Evolutionary conservation across 805 yeast genomes (phyloP).

Genomic region (Candida oleophila): DNA sequence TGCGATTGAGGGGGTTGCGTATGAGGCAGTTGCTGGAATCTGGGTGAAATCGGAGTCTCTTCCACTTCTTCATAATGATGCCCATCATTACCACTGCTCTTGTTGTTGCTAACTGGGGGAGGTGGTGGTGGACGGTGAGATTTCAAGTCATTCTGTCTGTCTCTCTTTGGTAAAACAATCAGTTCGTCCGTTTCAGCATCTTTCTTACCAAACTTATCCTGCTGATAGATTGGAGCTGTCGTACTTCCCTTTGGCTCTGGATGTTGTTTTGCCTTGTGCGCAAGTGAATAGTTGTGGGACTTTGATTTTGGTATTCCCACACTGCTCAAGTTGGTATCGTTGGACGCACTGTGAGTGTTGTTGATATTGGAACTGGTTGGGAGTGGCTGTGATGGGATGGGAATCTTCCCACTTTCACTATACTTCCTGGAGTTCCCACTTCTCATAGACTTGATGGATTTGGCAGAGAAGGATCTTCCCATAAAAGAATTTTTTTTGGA

Average conservation of each 20-base stretch:
- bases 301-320: conserved; percentile 37
- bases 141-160: conserved; percentile 23
- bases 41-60: background rate
- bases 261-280: conserved; percentile 20
- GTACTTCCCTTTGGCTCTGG: conserved; percentile 20
- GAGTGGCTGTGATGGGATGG: conserved; percentile 33
- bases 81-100: background rate
- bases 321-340: conserved; percentile 7
- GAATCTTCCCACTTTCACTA: conserved; percentile 24
- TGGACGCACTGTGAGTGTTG: conserved; percentile 9
- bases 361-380: conserved; percentile 16
- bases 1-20: background rate
- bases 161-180: conserved; percentile 18
- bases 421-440: conserved; percentile 27
- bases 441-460: conserved; percentile 33
- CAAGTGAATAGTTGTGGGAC: conserved; percentile 39
- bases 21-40: background rate
- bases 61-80: background rate
- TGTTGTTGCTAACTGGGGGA: conserved; percentile 25
- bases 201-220: conserved; percentile 23
- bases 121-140: conserved; percentile 44
- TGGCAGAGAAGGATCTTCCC: conserved; percentile 39
- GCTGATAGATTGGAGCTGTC: conserved; percentile 37
- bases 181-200: conserved; percentile 7
- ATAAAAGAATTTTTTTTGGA: conserved; percentile 15